Evolutionary conservation across 345 rosid genomes (phyloP), one percentile per base, ranked within the genome.

Genomic region (Acer negundo): DNA sequence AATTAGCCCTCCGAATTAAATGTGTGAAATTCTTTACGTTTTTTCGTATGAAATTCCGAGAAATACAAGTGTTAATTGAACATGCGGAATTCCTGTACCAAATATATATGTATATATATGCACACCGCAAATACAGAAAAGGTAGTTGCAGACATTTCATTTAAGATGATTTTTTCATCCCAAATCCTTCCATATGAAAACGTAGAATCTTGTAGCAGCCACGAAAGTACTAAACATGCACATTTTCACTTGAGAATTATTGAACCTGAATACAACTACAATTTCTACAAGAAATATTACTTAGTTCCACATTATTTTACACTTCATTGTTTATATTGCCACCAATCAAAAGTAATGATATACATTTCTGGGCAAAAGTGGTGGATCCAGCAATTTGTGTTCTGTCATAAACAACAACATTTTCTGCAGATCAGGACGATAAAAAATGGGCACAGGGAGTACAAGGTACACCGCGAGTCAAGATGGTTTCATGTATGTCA

Each of bases 401-500:
- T 70, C 40, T 47, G 23, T 15, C 62, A 17, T 28, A 16, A 1
- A 12, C 22, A 53, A 47, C 3, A 69, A 10, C 16, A 26, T 20
- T 8, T 11, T 26, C 40, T 49, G 20, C 22, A 70, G 44, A 12
- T 53, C n/a, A 2, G 23, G 73, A 42, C 10, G 46, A 9, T 19
- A 7, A 58, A 58, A 4, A n/a, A 55, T 4, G 49, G 9, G 66
- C 23, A 19, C 38, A 4, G 6, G 23, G 31, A 28, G 47, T n/a
- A 71, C 51, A 61, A 17, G 12, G 11, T 10, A n/a, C 51, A 15
- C 8, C 28, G 1, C 19, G 22, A 35, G 19, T n/a, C 44, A 8
- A 72, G n/a, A 56, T n/a, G 75, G 66, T 72, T 9, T 38, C 59
- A 56, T 72, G 28, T 12, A 49, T 42, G 22, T 55, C 47, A 17